Evolutionary conservation across 345 rosid genomes (phyloP).

Genomic region (Sisymbrium altissimum): DNA sequence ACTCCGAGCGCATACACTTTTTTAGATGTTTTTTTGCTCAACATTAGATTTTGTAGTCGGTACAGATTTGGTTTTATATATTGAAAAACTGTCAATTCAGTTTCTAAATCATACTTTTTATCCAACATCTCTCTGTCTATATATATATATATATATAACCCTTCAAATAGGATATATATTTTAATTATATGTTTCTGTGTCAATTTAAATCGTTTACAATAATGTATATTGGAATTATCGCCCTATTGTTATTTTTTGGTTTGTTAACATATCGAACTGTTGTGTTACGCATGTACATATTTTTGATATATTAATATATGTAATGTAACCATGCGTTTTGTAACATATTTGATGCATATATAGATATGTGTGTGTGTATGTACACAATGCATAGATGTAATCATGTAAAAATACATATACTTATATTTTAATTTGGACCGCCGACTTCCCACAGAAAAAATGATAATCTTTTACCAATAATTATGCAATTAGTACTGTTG

Average conservation of each 20-base stretch:
- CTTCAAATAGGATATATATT: not conserved
- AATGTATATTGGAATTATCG: no score
- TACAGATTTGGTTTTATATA: not conserved
- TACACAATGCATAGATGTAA: not conserved
- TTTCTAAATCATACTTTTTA: not conserved
- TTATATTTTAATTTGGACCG: not conserved
- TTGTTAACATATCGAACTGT: not conserved
- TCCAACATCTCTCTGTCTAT: not conserved
- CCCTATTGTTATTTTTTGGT: no score
- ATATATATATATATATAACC: not conserved
- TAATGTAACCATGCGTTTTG: no score
- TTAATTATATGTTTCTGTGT: no score
- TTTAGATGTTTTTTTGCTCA: not conserved
- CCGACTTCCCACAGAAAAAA: not conserved
- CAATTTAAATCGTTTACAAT: no score
- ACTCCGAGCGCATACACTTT: not conserved
- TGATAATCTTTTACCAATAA: not conserved
- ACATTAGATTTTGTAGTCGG: not conserved
- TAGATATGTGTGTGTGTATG: no score
- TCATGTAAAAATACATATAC: not conserved
- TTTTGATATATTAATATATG: no score
- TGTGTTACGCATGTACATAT: no score
- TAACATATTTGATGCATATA: no score
- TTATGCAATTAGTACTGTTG: conserved; percentile 13
- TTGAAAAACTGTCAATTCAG: not conserved